These are phyloP conservation scores for Starmera stellimalicola DNA, from an alignment of 1,139 yeast species.

Conservation along the genomic window DNA sequence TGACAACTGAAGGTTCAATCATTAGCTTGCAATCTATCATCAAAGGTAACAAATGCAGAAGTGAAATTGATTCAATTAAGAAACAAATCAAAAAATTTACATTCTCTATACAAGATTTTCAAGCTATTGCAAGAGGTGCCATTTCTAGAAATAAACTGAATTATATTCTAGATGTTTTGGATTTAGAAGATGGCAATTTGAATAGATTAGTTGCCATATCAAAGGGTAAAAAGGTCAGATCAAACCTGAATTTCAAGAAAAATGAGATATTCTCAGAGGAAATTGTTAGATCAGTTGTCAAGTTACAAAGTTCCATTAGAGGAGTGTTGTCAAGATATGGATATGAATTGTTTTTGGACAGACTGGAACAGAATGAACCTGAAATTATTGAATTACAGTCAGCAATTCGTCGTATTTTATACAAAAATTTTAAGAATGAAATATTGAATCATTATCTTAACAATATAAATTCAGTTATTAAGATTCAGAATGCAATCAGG, in stretches of 20 bases:
- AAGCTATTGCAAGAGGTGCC: slow-evolving; percentile 46
- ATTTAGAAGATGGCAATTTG: slow-evolving; percentile 13
- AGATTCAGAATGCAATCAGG: slow-evolving; percentile 66
- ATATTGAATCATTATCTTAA: slow-evolving; percentile 43
- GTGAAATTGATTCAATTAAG: slow-evolving; percentile 9
- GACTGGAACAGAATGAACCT: slow-evolving; percentile 31
- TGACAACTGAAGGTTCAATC: slow-evolving; percentile 14
- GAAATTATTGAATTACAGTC: slow-evolving; percentile 28
- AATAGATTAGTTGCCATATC: slow-evolving; percentile 23
- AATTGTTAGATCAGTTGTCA: slow-evolving; percentile 21
- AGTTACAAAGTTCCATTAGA: slow-evolving; percentile 31
- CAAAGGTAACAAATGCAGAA: slow-evolving; percentile 15
- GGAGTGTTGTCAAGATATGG: slow-evolving; percentile 42
- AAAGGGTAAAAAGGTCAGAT: slow-evolving; percentile 21
- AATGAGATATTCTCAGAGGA: slow-evolving; percentile 6
- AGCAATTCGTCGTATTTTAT: slow-evolving; percentile 23
- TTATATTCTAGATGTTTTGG: slow-evolving; percentile 11
- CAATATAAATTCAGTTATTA: slow-evolving; percentile 50
- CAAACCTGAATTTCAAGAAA: slow-evolving; percentile 4
- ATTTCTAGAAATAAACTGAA: slow-evolving; percentile 32
- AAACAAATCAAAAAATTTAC: slow-evolving; percentile 9
- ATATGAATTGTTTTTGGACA: slow-evolving; percentile 40
- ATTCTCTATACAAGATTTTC: slow-evolving; percentile 26
- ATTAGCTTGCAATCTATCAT: slow-evolving; percentile 20
- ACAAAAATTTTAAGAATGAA: slow-evolving; percentile 22